Evolutionary conservation across 192 early-diverging fungal genomes (phyloP), one percentile per base, ranked within the genome.

Genomic region (Mortierella alpina): DNA sequence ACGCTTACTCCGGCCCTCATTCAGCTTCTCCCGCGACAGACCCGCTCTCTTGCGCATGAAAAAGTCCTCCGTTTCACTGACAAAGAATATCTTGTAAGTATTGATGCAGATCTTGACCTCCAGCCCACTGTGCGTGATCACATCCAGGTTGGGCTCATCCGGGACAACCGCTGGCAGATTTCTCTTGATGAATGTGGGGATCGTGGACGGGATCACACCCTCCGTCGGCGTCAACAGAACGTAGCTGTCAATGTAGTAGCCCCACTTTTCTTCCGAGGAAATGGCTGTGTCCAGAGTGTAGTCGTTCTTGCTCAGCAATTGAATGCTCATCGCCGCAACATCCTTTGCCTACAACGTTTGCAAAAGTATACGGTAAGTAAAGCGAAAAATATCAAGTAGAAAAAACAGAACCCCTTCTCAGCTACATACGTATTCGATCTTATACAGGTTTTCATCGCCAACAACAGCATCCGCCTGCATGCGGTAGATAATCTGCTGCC

Each of bases 51-150:
- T 83, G 44, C 84, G 87, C 84, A 76, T 85, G 87, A 95, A 98
- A 83, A 89, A 91, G 68, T 99, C 98, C 80, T 99, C 98, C 6
- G 97, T 96, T 23, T 93, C 88, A 53, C 93, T 95, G 39, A 99
- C 92, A 81, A 96, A 99, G 77, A 96, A 99, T 64, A 99, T 94
- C 86, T 96, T 95, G 89, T 99, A 99, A 9, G 97, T 97, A 81
- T 98, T 97, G 54, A 95, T 90, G 51, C 95, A 94, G 53, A 99
- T 97, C 88, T 99, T 99, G 80, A 97, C 91, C 82, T 99, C 95
- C 56, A 99, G 84, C 11, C 93, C 95, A 79, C 89, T 79, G 52
- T 69, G 65, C 0, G 20, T 88, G 86, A 51, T 84, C 72, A 70
- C 68, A 48, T 79, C 69, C 59, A 69, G 64, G 14, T 75, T 81